Conservation (phyloP, 768 basidiomycete genomes). For the Termitomyces sp. region DNA sequence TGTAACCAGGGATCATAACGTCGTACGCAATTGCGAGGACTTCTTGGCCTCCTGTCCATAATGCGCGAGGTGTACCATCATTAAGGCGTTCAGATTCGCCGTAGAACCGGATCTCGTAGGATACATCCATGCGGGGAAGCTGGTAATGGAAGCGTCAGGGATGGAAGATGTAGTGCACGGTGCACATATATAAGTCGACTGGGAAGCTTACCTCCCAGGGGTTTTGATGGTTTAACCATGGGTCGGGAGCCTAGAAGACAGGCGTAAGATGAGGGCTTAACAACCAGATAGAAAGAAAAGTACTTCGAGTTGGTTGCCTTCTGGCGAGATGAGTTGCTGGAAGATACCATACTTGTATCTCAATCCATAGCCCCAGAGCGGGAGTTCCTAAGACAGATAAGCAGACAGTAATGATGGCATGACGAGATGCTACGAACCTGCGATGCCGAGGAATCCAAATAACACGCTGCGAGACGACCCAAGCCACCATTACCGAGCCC, state of each 20-base stretch:
- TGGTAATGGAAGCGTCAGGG: conserved; percentile 4
- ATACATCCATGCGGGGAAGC: conserved; percentile 80
- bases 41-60: conserved; percentile 90
- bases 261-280: not conserved
- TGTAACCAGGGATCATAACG: conserved; percentile 88
- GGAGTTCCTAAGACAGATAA: conserved; percentile 54
- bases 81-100: conserved; percentile 70
- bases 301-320: conserved; percentile 78
- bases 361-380: conserved; percentile 94
- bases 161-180: not conserved
- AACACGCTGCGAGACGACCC: conserved; percentile 95
- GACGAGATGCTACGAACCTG: conserved; percentile 68
- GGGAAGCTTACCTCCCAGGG: conserved; percentile 67
- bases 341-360: conserved; percentile 96
- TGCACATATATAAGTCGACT: not conserved
- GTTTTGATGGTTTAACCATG: conserved; percentile 86
- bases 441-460: conserved; percentile 89
- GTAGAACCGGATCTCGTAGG: conserved; percentile 85
- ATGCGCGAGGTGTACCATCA: conserved; percentile 56
- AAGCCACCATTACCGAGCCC: conserved; percentile 94
- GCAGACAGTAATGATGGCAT: conserved; percentile 44
- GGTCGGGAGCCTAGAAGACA: conserved; percentile 70
- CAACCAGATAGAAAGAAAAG: not conserved
- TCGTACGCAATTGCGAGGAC: conserved; percentile 94
- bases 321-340: conserved; percentile 84